Evolutionary conservation across 495 filamentous ascomycete genomes (phyloP).

Genomic region (Ramalina peruviana): DNA sequence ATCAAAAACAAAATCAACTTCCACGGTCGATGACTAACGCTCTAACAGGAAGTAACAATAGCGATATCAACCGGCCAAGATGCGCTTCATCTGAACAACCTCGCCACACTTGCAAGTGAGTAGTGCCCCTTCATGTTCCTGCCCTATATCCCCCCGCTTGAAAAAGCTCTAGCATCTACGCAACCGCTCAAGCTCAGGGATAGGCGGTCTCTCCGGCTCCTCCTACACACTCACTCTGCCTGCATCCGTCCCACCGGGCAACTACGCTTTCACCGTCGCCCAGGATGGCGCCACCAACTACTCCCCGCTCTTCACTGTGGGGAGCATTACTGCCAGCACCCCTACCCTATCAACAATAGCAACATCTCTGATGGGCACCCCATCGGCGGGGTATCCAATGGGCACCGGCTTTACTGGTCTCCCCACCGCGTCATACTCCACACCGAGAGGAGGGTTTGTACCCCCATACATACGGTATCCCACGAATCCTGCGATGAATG

Average conservation of each 20-base stretch:
- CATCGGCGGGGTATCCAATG: too few relatives aligned
- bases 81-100: background rate
- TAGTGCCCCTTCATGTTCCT: slow-evolving; percentile 1
- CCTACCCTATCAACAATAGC: background rate
- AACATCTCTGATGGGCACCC: background rate
- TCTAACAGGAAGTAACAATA: slow-evolving; percentile 11
- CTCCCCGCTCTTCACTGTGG: slow-evolving; percentile 13
- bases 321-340: background rate
- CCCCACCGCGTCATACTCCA: too few relatives aligned
- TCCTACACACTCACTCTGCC: slow-evolving; percentile 8
- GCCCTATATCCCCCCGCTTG: too few relatives aligned
- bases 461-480: too few relatives aligned
- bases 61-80: slow-evolving; percentile 3
- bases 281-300: slow-evolving; percentile 14
- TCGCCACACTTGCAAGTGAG: slow-evolving; percentile 7
- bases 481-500: too few relatives aligned
- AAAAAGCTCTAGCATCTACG: background rate
- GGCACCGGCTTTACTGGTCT: too few relatives aligned
- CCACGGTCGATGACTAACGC: background rate
- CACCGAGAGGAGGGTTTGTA: too few relatives aligned
- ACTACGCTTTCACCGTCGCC: slow-evolving; percentile 12
- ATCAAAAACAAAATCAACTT: background rate
- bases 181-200: background rate
- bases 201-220: background rate
- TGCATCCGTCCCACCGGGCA: background rate